A percentile compares a stretch with the other conserved stretches of the same genome.
phyloP scores from a whole-genome alignment of 78 protist genomes.

The Planoprotostelium fungivorum region DNA sequence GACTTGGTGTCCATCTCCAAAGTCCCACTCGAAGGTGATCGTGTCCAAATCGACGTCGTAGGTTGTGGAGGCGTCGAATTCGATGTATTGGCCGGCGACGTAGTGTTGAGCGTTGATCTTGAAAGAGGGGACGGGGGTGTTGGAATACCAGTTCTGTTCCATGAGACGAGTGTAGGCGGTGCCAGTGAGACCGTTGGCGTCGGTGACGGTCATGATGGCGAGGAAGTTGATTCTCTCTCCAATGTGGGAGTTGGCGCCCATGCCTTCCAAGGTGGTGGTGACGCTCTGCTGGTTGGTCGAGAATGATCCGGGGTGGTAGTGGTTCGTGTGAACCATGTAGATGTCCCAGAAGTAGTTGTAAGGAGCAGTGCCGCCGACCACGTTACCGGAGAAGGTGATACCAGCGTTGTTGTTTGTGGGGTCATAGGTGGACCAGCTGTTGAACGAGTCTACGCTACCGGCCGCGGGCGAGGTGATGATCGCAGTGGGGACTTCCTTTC shows the following conservation, averaged over 20 bases:
- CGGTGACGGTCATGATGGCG: neutral
- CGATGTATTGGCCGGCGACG: neutral
- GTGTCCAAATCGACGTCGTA: neutral
- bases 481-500: neutral
- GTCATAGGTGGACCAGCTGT: no score
- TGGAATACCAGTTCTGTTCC: neutral
- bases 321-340: neutral
- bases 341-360: neutral
- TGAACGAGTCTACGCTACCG: neutral
- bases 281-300: neutral
- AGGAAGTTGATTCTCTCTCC: neutral
- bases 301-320: neutral
- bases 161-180: neutral
- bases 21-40: neutral
- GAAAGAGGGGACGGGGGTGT: neutral
- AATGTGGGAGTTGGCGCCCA: neutral
- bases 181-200: neutral
- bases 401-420: neutral
- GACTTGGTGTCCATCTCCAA: neutral
- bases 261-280: neutral
- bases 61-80: neutral
- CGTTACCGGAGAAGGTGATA: neutral
- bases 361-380: neutral
- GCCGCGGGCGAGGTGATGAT: neutral
- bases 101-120: no score